These are phyloP conservation scores for Vigna radiata DNA, from an alignment of 306 rosid genomes.

Conservation along the genomic window DNA sequence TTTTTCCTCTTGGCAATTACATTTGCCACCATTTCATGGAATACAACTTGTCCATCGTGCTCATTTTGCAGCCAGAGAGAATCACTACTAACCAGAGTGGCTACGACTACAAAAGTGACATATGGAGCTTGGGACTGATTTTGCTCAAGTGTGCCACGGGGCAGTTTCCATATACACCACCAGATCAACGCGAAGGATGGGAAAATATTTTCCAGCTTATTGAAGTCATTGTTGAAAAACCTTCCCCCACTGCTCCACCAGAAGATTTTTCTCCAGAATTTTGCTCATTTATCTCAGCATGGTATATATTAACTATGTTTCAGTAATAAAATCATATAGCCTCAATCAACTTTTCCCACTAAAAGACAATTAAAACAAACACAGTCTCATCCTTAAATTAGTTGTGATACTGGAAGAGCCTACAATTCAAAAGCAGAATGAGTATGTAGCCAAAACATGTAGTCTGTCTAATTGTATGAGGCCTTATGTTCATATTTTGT, in stretches of 20 bases:
- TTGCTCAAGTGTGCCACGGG: constrained; percentile 93
- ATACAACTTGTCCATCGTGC: constrained; percentile 26
- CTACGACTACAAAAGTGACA: constrained; percentile 86
- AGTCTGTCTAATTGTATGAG: not conserved
- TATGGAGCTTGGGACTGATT: constrained; percentile 92
- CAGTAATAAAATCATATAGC: constrained; percentile 17
- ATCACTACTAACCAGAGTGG: constrained; percentile 56
- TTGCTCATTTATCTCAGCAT: constrained; percentile 88
- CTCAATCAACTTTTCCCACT: not conserved
- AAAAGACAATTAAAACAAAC: too few species aligned
- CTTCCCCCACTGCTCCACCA: constrained; percentile 82
- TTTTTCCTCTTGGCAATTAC: constrained; percentile 10
- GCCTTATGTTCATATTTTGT: constrained; percentile 19
- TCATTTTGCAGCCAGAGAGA: constrained; percentile 87
- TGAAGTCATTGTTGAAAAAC: constrained; percentile 73
- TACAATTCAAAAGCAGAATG: too few species aligned
- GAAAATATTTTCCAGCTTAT: constrained; percentile 82
- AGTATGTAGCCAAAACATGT: not conserved
- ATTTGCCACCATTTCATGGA: not conserved
- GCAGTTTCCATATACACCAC: constrained; percentile 85
- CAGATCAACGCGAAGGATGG: constrained; percentile 77
- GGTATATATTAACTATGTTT: constrained; percentile 59
- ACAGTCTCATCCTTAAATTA: too few species aligned
- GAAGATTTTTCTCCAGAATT: constrained; percentile 81
- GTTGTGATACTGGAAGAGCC: too few species aligned